Percentiles rank a stretch among this genome's conserved stretches.
Evolutionary conservation across 2,329 filamentous ascomycete species (phyloP).

Genomic region (Pseudogymnoascus sp.): DNA sequence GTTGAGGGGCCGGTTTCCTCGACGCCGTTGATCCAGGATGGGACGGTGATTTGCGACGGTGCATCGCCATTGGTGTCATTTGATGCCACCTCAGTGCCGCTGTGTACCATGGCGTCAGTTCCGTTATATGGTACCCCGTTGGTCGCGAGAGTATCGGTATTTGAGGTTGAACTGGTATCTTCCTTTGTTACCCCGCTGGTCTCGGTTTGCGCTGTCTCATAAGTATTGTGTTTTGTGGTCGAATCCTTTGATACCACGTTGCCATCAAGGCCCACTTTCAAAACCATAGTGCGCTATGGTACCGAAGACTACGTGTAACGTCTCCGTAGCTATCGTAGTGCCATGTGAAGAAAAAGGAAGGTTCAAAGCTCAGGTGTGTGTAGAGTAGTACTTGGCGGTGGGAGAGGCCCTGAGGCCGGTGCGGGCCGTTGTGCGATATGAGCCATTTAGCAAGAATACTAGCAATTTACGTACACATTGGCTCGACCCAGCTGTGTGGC

Average conservation of each 20-base stretch:
- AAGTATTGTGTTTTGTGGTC: not conserved
- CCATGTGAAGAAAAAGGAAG: not conserved
- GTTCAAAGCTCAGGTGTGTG: not conserved
- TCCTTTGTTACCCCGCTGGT: not conserved
- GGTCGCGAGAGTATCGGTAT: not conserved
- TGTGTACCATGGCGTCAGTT: not conserved
- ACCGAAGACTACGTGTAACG: not conserved
- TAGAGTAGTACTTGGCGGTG: not conserved
- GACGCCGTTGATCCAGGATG: conserved; percentile 42
- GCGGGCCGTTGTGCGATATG: not conserved
- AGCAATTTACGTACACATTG: not conserved
- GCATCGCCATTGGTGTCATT: conserved; percentile 12
- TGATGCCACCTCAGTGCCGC: not conserved
- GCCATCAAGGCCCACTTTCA: not conserved
- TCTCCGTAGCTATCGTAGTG: not conserved
- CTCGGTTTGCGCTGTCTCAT: not conserved
- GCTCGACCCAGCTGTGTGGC: not conserved
- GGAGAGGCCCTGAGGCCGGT: not conserved
- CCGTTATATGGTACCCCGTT: not conserved
- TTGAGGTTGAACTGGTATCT: not conserved
- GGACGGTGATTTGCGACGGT: conserved; percentile 25
- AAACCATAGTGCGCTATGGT: not conserved
- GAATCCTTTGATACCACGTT: not conserved
- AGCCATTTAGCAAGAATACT: not conserved
- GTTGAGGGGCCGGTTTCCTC: conserved; percentile 36